Evolutionary conservation across 2,329 filamentous ascomycete species (phyloP).

Genomic region (Lecanicillium sp.): DNA sequence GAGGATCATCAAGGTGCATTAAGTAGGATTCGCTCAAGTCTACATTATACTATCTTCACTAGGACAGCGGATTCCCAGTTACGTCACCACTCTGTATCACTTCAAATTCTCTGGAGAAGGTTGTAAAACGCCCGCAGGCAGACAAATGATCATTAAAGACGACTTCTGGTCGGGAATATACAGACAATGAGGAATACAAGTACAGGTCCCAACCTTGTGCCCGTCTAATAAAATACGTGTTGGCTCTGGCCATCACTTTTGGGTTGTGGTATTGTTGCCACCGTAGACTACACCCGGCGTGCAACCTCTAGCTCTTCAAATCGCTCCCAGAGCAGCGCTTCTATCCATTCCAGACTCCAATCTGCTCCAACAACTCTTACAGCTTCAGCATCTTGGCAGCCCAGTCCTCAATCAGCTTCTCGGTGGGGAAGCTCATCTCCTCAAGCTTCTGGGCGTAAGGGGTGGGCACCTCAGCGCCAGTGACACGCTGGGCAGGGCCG

Average conservation of each 20-base stretch:
- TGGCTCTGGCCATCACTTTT: constrained; percentile 4
- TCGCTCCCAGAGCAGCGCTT: background rate
- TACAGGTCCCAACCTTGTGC: constrained; percentile 27
- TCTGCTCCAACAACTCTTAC: constrained; percentile 34
- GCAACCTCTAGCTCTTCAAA: no score
- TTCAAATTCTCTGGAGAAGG: background rate
- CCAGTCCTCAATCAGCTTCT: constrained; percentile 79
- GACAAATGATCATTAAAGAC: constrained; percentile 20
- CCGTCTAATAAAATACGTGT: constrained; percentile 27
- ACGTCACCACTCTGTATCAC: no score
- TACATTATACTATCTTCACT: background rate
- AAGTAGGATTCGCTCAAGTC: no score
- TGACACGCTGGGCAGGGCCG: constrained; percentile 86
- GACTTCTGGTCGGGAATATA: constrained; percentile 23
- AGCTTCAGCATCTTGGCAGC: constrained; percentile 81
- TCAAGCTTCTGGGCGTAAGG: constrained; percentile 91
- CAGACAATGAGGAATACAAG: constrained; percentile 32
- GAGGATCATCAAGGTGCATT: no score
- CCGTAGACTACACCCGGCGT: no score
- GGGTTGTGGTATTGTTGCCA: no score
- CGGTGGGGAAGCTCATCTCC: constrained; percentile 90
- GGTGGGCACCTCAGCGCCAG: constrained; percentile 93
- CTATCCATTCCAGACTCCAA: background rate
- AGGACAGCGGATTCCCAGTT: no score
- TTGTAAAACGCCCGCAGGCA: constrained; percentile 2